A percentile compares a stretch with the other conserved stretches of the same genome.
These are phyloP conservation scores for Mycena vulgaris DNA, from an alignment of 768 basidiomycete species.

Conservation along the genomic window DNA sequence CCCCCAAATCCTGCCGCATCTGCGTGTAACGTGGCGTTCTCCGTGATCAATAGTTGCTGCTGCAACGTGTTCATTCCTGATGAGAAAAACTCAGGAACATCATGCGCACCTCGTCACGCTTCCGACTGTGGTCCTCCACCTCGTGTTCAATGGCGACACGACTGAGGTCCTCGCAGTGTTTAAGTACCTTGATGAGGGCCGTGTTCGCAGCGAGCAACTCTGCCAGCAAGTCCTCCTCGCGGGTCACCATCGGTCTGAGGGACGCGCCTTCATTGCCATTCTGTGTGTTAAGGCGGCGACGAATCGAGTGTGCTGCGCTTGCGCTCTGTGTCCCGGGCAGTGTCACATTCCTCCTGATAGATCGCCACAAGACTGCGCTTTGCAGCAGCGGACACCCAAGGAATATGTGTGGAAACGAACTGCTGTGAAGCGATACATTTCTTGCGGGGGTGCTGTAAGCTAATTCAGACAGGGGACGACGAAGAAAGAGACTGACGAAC, in stretches of 20 bases:
- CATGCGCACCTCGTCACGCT: conserved; percentile 50
- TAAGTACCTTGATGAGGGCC: conserved; percentile 20
- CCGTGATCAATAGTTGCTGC: conserved; percentile 57
- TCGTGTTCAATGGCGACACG: conserved; percentile 22
- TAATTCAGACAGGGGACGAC: no score
- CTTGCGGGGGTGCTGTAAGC: conserved; percentile 57
- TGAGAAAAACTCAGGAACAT: conserved; percentile 43
- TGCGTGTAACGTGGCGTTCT: conserved; percentile 49
- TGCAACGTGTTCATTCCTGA: conserved; percentile 12
- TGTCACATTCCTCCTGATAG: conserved; percentile 58
- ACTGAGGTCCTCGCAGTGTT: conserved; percentile 23
- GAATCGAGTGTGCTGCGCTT: conserved; percentile 45
- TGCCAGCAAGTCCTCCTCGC: conserved; percentile 39
- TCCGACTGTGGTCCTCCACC: conserved; percentile 22
- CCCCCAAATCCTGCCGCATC: conserved; percentile 48
- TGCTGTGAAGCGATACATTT: conserved; percentile 90
- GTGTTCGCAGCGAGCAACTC: conserved; percentile 20
- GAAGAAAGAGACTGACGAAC: conserved; percentile 56
- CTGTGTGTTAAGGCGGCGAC: conserved; percentile 37
- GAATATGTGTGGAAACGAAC: conserved; percentile 88
- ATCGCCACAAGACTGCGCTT: conserved; percentile 57
- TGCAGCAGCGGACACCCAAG: conserved; percentile 90
- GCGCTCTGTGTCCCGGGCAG: conserved; percentile 40
- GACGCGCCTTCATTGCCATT: conserved; percentile 51
- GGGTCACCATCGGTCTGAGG: conserved; percentile 58